Conservation (phyloP, 192 early-diverging fungal species). For the Ambispora gerdemannii region DNA sequence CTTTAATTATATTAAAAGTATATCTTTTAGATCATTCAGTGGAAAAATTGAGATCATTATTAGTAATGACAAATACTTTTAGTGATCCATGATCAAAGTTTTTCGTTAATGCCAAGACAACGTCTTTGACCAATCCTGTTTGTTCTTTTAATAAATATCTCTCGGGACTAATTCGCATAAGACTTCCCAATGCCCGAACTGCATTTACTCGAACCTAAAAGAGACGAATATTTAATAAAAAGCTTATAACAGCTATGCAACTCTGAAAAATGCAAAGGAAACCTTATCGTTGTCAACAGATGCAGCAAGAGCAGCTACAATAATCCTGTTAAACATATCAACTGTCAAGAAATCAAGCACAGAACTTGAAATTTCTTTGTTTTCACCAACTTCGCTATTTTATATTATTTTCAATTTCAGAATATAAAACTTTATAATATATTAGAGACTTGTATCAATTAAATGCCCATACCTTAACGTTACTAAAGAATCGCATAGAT, state of each 20-base stretch:
- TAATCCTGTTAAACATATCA: slow-evolving; percentile 44
- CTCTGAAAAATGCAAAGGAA: background rate
- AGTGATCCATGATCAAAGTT: slow-evolving; percentile 61
- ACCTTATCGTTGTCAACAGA: slow-evolving; percentile 75
- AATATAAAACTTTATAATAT: background rate
- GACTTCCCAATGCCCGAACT: slow-evolving; percentile 66
- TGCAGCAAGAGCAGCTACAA: slow-evolving; percentile 43
- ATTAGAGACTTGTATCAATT: background rate
- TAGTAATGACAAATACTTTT: slow-evolving; percentile 47
- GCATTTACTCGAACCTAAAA: slow-evolving; percentile 64
- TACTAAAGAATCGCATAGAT: slow-evolving; percentile 63
- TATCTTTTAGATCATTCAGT: no score
- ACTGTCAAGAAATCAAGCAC: slow-evolving; percentile 43
- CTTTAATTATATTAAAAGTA: slow-evolving; percentile 35
- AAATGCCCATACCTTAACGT: slow-evolving; percentile 33
- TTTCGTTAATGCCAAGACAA: slow-evolving; percentile 48
- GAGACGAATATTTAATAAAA: slow-evolving; percentile 8
- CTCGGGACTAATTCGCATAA: slow-evolving; percentile 52
- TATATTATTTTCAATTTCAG: slow-evolving; percentile 12
- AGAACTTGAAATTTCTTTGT: slow-evolving; percentile 28
- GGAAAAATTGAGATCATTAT: no score
- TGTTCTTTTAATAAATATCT: slow-evolving; percentile 45
- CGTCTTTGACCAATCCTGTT: slow-evolving; percentile 46
- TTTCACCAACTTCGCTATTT: background rate
- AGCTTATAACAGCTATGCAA: background rate